Conservation (phyloP, 2,329 filamentous ascomycete genomes). For the Lasiodiplodia theobromae region DNA sequence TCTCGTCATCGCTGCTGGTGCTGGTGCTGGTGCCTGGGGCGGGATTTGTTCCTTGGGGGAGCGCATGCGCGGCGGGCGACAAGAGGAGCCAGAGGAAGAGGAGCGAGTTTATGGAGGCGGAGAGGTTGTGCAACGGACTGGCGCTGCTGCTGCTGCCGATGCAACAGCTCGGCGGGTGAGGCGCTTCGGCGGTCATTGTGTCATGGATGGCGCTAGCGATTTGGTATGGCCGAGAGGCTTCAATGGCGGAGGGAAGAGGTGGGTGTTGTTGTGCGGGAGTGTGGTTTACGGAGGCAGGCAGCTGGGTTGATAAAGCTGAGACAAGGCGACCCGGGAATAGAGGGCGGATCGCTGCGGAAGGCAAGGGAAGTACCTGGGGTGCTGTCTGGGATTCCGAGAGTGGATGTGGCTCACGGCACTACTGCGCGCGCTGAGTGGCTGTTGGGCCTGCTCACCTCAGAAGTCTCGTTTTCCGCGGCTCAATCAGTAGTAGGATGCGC, state of each 20-base stretch:
- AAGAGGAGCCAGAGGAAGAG: slow-evolving; percentile 30
- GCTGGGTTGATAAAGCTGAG: slow-evolving; percentile 17
- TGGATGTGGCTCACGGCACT: background rate
- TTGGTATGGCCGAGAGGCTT: background rate
- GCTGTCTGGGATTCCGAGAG: background rate
- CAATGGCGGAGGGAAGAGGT: slow-evolving; percentile 11
- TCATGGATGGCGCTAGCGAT: background rate
- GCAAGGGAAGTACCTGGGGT: slow-evolving; percentile 13
- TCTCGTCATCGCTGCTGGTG: slow-evolving; percentile 1
- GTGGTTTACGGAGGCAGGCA: slow-evolving; percentile 6
- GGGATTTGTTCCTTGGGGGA: slow-evolving; percentile 31
- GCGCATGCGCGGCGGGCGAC: slow-evolving; percentile 46
- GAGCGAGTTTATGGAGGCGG: slow-evolving; percentile 13
- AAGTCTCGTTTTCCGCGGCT: background rate
- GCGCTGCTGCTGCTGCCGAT: slow-evolving; percentile 1
- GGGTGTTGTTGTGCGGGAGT: background rate
- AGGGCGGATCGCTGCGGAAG: slow-evolving; percentile 18
- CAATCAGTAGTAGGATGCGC: background rate
- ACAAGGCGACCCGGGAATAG: slow-evolving; percentile 23
- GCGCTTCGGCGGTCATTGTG: slow-evolving; percentile 17
- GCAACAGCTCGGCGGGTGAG: slow-evolving; percentile 4
- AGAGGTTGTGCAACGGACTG: background rate
- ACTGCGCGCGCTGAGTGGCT: too few relatives aligned
- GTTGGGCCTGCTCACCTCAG: slow-evolving; percentile 9
- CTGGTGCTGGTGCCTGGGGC: slow-evolving; percentile 14